These are phyloP conservation scores for Metarhizium album DNA, from an alignment of 2,329 filamentous ascomycete genomes.

Conservation along the genomic window DNA sequence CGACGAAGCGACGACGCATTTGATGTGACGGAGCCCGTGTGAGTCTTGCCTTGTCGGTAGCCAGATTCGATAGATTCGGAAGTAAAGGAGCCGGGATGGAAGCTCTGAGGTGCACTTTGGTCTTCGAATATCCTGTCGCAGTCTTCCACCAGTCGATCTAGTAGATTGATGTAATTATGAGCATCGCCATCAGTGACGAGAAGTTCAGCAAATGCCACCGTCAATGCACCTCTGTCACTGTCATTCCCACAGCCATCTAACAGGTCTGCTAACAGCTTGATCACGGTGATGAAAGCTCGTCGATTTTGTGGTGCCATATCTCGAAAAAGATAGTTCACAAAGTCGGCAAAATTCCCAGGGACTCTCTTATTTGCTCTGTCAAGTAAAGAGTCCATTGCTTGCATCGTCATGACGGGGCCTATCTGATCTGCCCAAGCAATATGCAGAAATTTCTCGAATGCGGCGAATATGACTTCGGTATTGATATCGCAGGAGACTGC, in stretches of 20 bases:
- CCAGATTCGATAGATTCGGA: constrained; percentile 52
- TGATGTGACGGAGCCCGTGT: constrained; percentile 67
- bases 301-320: constrained; percentile 61
- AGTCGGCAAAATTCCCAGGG: constrained; percentile 62
- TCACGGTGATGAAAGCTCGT: constrained; percentile 70
- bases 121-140: constrained; percentile 82
- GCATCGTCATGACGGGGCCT: constrained; percentile 67
- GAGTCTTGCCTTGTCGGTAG: constrained; percentile 43
- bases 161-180: constrained; percentile 74
- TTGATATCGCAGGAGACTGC: constrained; percentile 65
- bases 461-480: constrained; percentile 77
- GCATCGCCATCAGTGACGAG: constrained; percentile 68
- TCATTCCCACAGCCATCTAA: constrained; percentile 87
- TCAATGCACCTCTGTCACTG: constrained; percentile 78
- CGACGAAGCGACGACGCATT: constrained; percentile 78
- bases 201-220: constrained; percentile 79
- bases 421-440: constrained; percentile 84
- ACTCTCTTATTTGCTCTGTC: constrained; percentile 53
- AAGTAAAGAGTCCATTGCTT: constrained; percentile 66
- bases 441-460: constrained; percentile 86
- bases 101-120: constrained; percentile 29
- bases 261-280: constrained; percentile 78
- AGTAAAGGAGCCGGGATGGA: constrained; percentile 26
- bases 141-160: constrained; percentile 83
- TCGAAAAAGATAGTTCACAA: constrained; percentile 51